Evolutionary conservation across 2,329 filamentous ascomycete genomes (phyloP).

Genomic region (Fusarium fujikuroi): DNA sequence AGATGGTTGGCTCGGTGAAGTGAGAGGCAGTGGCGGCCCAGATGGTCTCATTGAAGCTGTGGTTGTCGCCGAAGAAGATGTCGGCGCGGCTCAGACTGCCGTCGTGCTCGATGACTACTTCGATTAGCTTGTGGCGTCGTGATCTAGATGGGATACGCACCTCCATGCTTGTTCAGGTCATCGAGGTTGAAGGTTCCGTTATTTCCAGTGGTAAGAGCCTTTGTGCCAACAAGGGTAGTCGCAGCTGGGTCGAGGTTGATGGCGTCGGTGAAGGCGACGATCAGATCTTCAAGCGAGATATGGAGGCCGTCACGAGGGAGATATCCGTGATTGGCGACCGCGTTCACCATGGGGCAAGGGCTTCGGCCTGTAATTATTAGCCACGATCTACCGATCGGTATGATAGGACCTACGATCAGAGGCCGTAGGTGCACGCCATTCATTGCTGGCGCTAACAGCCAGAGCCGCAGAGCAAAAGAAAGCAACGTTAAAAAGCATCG

Average conservation of each 20-base stretch:
- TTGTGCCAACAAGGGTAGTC: slow-evolving; percentile 33
- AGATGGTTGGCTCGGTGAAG: slow-evolving; percentile 36
- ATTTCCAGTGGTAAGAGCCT: slow-evolving; percentile 33
- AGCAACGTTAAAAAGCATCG: slow-evolving; percentile 32
- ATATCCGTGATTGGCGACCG: slow-evolving; percentile 40
- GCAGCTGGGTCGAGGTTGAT: slow-evolving; percentile 41
- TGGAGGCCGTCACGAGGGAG: slow-evolving; percentile 34
- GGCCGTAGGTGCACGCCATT: slow-evolving; percentile 24
- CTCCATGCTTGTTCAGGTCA: slow-evolving; percentile 30
- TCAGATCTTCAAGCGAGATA: slow-evolving; percentile 29
- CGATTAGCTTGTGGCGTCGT: not conserved
- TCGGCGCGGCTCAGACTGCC: slow-evolving; percentile 40
- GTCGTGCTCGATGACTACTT: slow-evolving; percentile 35
- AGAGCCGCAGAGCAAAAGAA: slow-evolving; percentile 24
- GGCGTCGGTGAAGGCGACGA: slow-evolving; percentile 35
- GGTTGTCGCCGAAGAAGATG: slow-evolving; percentile 37
- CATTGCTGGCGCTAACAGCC: slow-evolving; percentile 29
- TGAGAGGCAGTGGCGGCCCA: slow-evolving; percentile 31
- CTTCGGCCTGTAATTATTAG: slow-evolving; percentile 30
- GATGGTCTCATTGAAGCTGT: slow-evolving; percentile 40
- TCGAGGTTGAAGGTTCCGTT: slow-evolving; percentile 39
- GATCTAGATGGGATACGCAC: not conserved
- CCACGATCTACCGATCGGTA: no score
- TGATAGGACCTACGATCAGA: no score
- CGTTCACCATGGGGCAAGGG: slow-evolving; percentile 40